These are phyloP conservation scores for Thermoascus crustaceus DNA, from an alignment of 2,329 filamentous ascomycete genomes.

Conservation along the genomic window DNA sequence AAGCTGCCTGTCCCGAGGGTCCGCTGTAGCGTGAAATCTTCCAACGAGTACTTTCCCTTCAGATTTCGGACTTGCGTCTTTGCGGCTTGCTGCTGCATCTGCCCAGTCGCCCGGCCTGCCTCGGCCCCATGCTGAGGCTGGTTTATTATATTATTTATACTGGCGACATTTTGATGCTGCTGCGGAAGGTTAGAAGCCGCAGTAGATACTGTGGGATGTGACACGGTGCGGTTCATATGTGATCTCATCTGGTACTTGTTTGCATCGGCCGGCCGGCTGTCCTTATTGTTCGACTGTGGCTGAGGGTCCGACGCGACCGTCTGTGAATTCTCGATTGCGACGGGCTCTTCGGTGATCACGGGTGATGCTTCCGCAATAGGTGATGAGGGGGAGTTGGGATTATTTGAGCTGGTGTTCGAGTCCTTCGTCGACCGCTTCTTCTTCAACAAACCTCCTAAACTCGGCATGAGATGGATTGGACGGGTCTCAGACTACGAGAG, in stretches of 20 bases:
- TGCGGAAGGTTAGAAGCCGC: slow-evolving; percentile 19
- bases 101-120: slow-evolving; percentile 11
- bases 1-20: slow-evolving; percentile 96
- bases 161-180: slow-evolving; percentile 59
- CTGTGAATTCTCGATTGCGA: too few species aligned
- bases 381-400: slow-evolving; percentile 59
- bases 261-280: slow-evolving; percentile 13
- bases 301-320: too few species aligned
- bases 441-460: slow-evolving; percentile 81
- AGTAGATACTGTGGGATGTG: slow-evolving; percentile 25
- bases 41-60: slow-evolving; percentile 81
- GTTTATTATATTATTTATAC: slow-evolving; percentile 78
- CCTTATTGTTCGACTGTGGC: slow-evolving; percentile 10
- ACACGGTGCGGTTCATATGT: slow-evolving; percentile 29
- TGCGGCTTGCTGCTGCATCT: slow-evolving; percentile 8
- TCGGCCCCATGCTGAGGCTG: slow-evolving; percentile 40
- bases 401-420: slow-evolving; percentile 49
- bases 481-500: slow-evolving; percentile 15
- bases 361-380: slow-evolving; percentile 57
- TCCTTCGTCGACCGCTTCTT: slow-evolving; percentile 99
- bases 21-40: slow-evolving; percentile 80
- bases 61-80: slow-evolving; percentile 10
- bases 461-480: slow-evolving; percentile 62
- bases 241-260: slow-evolving; percentile 15
- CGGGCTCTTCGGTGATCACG: too few species aligned